phyloP scores from a whole-genome alignment of 495 filamentous ascomycete genomes.

The Xylaria venustula region DNA sequence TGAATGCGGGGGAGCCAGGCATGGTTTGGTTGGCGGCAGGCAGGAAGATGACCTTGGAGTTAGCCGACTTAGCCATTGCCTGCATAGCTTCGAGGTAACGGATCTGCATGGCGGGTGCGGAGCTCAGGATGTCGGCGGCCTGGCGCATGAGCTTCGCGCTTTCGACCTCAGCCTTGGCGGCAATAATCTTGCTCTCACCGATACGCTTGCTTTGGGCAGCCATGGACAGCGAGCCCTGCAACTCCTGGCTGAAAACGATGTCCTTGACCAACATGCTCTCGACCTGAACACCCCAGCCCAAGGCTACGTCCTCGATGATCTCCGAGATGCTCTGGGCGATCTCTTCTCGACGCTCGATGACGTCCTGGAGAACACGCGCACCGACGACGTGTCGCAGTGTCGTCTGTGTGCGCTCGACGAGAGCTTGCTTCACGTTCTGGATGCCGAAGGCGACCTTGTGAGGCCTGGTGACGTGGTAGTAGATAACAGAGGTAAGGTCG shows the following conservation, averaged over 20 bases:
- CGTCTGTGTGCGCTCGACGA: conserved; percentile 96
- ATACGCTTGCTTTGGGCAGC: conserved; percentile 99
- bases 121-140: conserved; percentile 91
- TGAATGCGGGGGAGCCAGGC: conserved; percentile 44
- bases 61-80: conserved; percentile 93
- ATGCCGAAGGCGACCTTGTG: conserved; percentile 99
- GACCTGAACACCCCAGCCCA: conserved; percentile 92
- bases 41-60: conserved; percentile 96
- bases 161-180: conserved; percentile 95
- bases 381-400: conserved; percentile 97
- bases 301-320: conserved; percentile 95
- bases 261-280: conserved; percentile 99
- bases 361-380: conserved; percentile 93
- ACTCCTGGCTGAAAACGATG: conserved; percentile 93
- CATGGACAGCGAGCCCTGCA: conserved; percentile 98
- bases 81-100: conserved; percentile 99
- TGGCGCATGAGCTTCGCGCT: conserved; percentile 96
- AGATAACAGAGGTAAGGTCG: conserved; percentile 93
- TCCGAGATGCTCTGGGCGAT: conserved; percentile 91
- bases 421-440: conserved; percentile 86
- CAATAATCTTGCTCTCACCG: conserved; percentile 97
- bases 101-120: conserved; percentile 98
- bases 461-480: conserved; percentile 94
- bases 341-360: conserved; percentile 98
- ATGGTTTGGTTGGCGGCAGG: conserved; percentile 66